Evolutionary conservation across 192 early-diverging fungal genomes (phyloP).

Genomic region (Podochytrium sp.): DNA sequence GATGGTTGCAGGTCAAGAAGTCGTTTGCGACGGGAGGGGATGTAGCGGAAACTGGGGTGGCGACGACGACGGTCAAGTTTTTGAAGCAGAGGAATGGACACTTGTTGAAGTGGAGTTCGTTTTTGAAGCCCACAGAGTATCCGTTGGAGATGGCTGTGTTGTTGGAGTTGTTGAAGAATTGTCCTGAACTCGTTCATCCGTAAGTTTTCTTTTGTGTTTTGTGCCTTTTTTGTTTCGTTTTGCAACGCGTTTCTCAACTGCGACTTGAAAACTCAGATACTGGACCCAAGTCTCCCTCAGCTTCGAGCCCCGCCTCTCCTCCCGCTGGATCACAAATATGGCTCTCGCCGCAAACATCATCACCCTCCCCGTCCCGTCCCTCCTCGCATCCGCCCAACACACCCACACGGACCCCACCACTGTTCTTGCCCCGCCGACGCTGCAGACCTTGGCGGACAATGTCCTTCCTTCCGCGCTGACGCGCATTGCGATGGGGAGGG

Average conservation of each 20-base stretch:
- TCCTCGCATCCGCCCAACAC: slow-evolving; percentile 5
- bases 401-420: slow-evolving; percentile 13
- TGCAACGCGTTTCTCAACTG: slow-evolving; percentile 8
- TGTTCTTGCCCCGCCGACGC: slow-evolving; percentile 59
- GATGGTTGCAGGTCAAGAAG: slow-evolving; percentile 70
- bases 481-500: slow-evolving; percentile 58
- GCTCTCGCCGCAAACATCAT: slow-evolving; percentile 74
- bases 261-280: slow-evolving; percentile 45
- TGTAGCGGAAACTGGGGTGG: not conserved
- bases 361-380: slow-evolving; percentile 60
- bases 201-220: slow-evolving; percentile 43
- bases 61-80: not conserved
- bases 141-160: slow-evolving; percentile 68
- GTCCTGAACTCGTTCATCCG: slow-evolving; percentile 76
- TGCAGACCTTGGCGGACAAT: slow-evolving; percentile 65
- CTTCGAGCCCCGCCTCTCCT: slow-evolving; percentile 73
- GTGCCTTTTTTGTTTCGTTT: slow-evolving; percentile 3
- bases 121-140: slow-evolving; percentile 68
- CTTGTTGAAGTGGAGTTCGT: slow-evolving; percentile 52
- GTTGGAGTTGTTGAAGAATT: slow-evolving; percentile 64
- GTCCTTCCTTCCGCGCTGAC: slow-evolving; percentile 65
- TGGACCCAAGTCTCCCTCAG: slow-evolving; percentile 63
- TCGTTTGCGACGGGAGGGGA: not conserved
- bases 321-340: slow-evolving; percentile 79
- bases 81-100: slow-evolving; percentile 24